Percentiles rank a stretch among this genome's conserved stretches.
Evolutionary conservation across 352 stramenopile genomes (phyloP).

Genomic region (Phytophthora kernoviae): DNA sequence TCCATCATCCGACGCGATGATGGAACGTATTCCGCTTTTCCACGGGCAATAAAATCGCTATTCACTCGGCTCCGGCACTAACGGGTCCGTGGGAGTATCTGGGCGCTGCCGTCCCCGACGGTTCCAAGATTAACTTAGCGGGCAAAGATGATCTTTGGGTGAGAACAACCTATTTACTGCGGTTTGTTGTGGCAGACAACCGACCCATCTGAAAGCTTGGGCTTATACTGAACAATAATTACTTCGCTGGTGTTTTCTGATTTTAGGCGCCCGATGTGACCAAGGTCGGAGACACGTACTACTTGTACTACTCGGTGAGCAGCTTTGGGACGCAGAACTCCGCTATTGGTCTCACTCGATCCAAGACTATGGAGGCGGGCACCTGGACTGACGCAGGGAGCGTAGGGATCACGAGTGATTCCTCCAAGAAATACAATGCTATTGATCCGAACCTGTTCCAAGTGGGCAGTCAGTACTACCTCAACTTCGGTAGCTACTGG

Average conservation of each 20-base stretch:
- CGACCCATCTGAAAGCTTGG: no score
- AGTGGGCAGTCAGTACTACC: conserved; percentile 39
- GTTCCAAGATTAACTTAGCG: conserved; percentile 42
- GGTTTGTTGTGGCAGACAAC: no score
- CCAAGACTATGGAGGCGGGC: conserved; percentile 48
- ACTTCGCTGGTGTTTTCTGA: neutral
- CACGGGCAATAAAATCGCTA: conserved; percentile 45
- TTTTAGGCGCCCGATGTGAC: conserved; percentile 46
- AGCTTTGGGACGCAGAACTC: conserved; percentile 51
- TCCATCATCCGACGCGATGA: conserved; percentile 46
- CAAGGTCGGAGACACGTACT: conserved; percentile 55
- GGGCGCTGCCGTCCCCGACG: conserved; percentile 36
- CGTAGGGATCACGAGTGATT: conserved; percentile 38
- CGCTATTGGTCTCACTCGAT: conserved; percentile 48
- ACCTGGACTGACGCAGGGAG: conserved; percentile 44
- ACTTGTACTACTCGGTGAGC: conserved; percentile 65
- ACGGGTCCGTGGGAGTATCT: conserved; percentile 45
- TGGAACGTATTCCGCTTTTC: conserved; percentile 56
- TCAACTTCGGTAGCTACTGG: conserved; percentile 60
- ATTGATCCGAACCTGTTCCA: conserved; percentile 57
- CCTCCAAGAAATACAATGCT: conserved; percentile 52
- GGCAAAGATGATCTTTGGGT: conserved; percentile 50
- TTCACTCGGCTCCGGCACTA: conserved; percentile 42
- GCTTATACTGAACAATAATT: no score
- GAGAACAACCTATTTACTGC: neutral